phyloP scores from a whole-genome alignment of 148 eudicot species.

The Rhododendron henanense region DNA sequence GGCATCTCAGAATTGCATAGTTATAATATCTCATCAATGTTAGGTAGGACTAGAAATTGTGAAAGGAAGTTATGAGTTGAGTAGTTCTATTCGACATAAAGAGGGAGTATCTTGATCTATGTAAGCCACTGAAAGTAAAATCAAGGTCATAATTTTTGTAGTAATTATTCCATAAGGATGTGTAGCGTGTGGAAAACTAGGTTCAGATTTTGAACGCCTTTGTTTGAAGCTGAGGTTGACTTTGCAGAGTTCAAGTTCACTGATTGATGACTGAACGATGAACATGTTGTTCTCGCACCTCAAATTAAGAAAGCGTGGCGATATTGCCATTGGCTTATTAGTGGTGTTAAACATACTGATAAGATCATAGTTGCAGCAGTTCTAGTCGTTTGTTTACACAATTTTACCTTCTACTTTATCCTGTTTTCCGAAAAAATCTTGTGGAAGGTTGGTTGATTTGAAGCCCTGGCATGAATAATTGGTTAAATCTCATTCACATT shows the following conservation, averaged over 20 bases:
- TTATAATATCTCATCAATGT: background rate
- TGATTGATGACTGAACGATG: background rate
- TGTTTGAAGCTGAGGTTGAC: background rate
- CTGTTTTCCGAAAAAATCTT: background rate
- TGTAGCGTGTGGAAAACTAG: background rate
- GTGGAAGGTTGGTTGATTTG: background rate
- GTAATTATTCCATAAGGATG: background rate
- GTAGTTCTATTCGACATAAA: background rate
- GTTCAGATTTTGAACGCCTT: background rate
- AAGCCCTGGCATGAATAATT: background rate
- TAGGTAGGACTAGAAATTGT: background rate
- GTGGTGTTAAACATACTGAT: background rate
- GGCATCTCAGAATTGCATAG: background rate
- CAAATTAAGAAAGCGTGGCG: background rate
- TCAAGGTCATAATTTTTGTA: background rate
- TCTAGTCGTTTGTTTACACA: background rate
- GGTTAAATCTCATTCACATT: background rate
- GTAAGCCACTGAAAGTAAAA: background rate
- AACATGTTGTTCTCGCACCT: background rate
- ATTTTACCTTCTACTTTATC: background rate
- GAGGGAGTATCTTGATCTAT: background rate
- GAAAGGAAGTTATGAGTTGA: background rate
- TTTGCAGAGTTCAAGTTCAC: background rate
- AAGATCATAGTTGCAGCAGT: background rate
- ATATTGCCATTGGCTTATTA: background rate